Evolutionary conservation across 169 alveolate species (phyloP).

Genomic region (Perkinsus marinus): DNA sequence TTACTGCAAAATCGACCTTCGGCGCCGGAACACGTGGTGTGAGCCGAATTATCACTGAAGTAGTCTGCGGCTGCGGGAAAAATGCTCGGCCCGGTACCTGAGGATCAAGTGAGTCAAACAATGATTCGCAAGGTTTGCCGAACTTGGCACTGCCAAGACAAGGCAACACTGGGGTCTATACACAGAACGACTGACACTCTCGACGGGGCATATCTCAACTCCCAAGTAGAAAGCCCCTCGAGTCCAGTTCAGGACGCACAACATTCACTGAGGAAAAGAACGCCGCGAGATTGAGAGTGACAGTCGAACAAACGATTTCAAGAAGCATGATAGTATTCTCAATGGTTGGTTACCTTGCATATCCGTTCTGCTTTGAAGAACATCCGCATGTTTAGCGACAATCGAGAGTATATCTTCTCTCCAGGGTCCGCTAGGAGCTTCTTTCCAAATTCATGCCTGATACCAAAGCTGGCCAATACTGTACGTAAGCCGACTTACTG

Average conservation of each 20-base stretch:
- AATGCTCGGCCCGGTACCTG: not conserved
- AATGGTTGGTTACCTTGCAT: constrained; percentile 65
- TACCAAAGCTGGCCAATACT: not conserved
- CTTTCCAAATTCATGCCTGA: constrained; percentile 81
- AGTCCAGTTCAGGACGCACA: too few relatives aligned
- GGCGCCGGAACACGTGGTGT: not conserved
- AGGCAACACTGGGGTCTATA: too few relatives aligned
- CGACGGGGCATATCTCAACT: too few relatives aligned
- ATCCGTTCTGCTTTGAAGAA: constrained; percentile 62
- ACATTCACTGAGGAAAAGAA: too few relatives aligned
- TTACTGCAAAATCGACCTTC: not conserved
- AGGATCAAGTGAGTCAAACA: not conserved
- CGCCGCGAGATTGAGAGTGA: too few relatives aligned
- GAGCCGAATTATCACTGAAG: not conserved
- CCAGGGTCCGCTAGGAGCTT: constrained; percentile 82
- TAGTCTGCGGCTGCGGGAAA: not conserved
- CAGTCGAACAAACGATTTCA: too few relatives aligned
- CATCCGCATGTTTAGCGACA: constrained; percentile 80
- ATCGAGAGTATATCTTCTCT: constrained; percentile 84
- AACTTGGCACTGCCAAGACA: too few relatives aligned
- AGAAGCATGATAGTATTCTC: too few relatives aligned
- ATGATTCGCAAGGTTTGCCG: too few relatives aligned
- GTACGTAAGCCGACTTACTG: not conserved
- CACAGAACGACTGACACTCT: too few relatives aligned
- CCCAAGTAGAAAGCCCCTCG: too few relatives aligned